Base-by-base conservation (phyloP, 192 early-diverging fungal genomes). In the Linnemannia schmuckeri region DNA sequence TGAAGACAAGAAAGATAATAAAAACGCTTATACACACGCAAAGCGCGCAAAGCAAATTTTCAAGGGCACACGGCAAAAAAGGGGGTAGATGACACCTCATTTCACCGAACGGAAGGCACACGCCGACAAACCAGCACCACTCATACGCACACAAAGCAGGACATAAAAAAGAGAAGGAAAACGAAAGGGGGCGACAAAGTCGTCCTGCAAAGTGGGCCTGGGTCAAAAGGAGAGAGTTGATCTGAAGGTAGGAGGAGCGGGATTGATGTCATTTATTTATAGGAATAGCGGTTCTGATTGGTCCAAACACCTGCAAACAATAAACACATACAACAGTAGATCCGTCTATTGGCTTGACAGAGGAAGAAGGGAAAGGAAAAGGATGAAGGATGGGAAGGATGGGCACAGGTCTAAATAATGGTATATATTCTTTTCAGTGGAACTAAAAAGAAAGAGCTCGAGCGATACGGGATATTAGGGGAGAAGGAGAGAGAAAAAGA, bases 111-210 rank as follows among this genome's bases (percentile, higher is more conserved):
- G 4, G 6, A 7, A 57, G 55, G 8, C 22, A 57, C n/a, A 57
- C 22, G n/a, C 17, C 7, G 24, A 55, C 52, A 55, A 24, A 55
- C 3, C 17, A 55, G 12, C 54, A 55, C 18, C 54, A 55, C 54
- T 22, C 54, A 55, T n/a, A 18, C 47, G 17, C 47, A 49, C 15
- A 17, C 42, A 44, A 44, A 44, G 42, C 12, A 10, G 13, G 44
- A 46, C 49, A 52, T 52, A 18, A 52, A 52, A 52, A 52, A 52
- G n/a, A 52, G 49, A 52, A 52, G 0, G 49, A 52, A 52, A 52
- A 52, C 49, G 49, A 27, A 61, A 61, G 55, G 55, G 55, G 55
- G n/a, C 9, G n/a, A 66, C 61, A 66, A 66, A 66, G 61, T 66
- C 61, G 61, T 66, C n/a, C 61, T 66, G 61, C 61, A 35, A 33